These are phyloP conservation scores for Cornus kousa DNA, from an alignment of 148 eudicot species.

Conservation along the genomic window DNA sequence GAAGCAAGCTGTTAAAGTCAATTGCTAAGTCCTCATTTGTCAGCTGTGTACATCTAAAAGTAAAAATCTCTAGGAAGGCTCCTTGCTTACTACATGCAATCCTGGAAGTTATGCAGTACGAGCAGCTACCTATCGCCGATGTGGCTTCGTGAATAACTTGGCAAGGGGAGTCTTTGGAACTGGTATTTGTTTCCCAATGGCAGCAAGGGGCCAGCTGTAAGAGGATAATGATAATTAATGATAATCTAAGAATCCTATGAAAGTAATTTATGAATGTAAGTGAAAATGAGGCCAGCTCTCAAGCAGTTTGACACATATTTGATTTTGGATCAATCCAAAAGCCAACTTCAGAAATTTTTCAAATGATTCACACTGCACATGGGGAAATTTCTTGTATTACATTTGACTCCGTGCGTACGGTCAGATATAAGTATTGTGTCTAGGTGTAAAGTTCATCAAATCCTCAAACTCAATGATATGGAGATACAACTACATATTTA, in stretches of 20 bases:
- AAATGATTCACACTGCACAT: not conserved
- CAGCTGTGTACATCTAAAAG: too few relatives aligned
- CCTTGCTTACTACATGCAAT: too few relatives aligned
- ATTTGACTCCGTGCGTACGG: too few relatives aligned
- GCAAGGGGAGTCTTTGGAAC: slow-evolving; percentile 80
- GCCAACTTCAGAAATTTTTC: not conserved
- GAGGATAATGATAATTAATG: not conserved
- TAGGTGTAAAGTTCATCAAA: too few relatives aligned
- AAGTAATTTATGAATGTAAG: not conserved
- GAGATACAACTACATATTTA: too few relatives aligned
- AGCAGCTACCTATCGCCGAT: slow-evolving; percentile 45
- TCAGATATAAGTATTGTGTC: too few relatives aligned
- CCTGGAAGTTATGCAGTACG: slow-evolving; percentile 22
- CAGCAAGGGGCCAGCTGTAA: slow-evolving; percentile 90
- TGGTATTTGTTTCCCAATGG: slow-evolving; percentile 71
- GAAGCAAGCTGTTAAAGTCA: too few relatives aligned
- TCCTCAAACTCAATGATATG: too few relatives aligned
- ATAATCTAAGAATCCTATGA: not conserved
- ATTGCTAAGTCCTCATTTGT: too few relatives aligned
- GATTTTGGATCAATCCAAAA: not conserved
- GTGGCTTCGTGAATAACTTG: slow-evolving; percentile 54
- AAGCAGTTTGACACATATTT: not conserved
- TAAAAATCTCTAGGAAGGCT: too few relatives aligned
- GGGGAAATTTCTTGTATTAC: too few relatives aligned
- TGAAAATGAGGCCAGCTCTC: not conserved